phyloP scores from a whole-genome alignment of 352 stramenopile species.

The Globisporangium yorkense region DNA sequence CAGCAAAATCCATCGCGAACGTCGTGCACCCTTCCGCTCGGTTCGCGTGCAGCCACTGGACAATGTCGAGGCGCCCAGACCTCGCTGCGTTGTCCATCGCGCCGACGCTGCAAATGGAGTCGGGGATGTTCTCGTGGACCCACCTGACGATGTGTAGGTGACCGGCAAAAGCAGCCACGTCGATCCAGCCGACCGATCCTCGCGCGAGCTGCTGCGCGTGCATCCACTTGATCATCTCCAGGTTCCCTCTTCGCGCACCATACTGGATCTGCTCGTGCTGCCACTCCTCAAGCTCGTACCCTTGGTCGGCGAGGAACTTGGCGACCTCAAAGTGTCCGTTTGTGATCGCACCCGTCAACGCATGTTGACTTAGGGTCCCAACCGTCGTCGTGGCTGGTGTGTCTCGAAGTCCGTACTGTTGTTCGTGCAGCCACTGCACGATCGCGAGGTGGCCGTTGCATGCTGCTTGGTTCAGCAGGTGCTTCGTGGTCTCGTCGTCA shows the following conservation, averaged over 20 bases:
- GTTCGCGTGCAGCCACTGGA: conserved; percentile 14
- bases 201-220: background rate
- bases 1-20: background rate
- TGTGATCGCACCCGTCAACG: background rate
- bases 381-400: too few relatives aligned
- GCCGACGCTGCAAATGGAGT: background rate
- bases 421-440: background rate
- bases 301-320: background rate
- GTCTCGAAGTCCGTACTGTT: background rate
- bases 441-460: background rate
- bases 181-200: background rate
- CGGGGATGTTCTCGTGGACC: background rate
- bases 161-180: background rate
- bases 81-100: background rate
- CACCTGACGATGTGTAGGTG: background rate
- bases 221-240: background rate
- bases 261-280: background rate
- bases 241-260: too few relatives aligned
- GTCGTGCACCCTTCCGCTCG: conserved; percentile 5
- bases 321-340: background rate
- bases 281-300: background rate
- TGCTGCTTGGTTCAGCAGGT: background rate
- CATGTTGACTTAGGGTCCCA: background rate
- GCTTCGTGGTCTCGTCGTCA: too few relatives aligned
- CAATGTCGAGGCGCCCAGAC: conserved; percentile 4